Evolutionary conservation across 148 eudicot species (phyloP).

Genomic region (Diospyros kaki): DNA sequence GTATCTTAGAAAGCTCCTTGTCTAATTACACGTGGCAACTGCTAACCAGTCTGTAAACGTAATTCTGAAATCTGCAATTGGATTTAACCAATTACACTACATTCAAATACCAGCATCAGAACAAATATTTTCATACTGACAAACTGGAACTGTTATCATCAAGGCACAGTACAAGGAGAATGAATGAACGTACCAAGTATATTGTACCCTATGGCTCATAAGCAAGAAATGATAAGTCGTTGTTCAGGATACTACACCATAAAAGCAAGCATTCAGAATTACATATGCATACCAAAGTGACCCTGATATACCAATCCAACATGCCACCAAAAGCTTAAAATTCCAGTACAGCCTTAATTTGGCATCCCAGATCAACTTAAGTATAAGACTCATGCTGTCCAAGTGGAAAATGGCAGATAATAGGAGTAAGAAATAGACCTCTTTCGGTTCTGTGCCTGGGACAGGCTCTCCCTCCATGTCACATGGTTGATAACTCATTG

Average conservation of each 20-base stretch:
- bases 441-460: constrained; percentile 76
- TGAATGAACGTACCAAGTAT: not conserved
- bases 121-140: not conserved
- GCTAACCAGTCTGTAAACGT: too few species aligned
- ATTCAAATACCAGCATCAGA: not conserved
- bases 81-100: not conserved
- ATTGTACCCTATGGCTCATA: not conserved
- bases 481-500: constrained; percentile 85
- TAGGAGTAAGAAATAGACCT: constrained; percentile 40
- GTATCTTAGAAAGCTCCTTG: too few species aligned
- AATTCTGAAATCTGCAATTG: too few species aligned
- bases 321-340: not conserved
- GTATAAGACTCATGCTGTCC: not conserved
- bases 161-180: not conserved
- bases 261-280: constrained; percentile 1
- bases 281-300: not conserved
- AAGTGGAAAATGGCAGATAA: not conserved
- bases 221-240: not conserved
- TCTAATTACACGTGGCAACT: not conserved
- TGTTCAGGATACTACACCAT: not conserved
- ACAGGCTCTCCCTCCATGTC: constrained; percentile 90
- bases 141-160: not conserved
- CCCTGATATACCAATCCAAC: not conserved
- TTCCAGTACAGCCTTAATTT: not conserved
- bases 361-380: not conserved